Percentiles rank a stretch among this genome's conserved stretches.
Conservation (phyloP, 108 stramenopile genomes). For the Cylindrotheca fusiformis region DNA sequence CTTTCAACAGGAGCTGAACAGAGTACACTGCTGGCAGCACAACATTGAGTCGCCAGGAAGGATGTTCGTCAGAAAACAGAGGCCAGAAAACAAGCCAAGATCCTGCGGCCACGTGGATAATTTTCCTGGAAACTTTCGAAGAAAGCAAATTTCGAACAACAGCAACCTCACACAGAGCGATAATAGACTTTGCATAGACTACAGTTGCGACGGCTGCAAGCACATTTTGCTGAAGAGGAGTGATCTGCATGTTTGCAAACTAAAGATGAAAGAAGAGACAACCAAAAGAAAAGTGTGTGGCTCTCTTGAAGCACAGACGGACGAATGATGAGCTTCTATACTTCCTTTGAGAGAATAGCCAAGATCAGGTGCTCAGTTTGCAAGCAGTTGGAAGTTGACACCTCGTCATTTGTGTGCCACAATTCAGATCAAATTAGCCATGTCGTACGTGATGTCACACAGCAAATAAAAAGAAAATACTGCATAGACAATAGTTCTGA, state of each 20-base stretch:
- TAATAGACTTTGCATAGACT: conserved; percentile 6
- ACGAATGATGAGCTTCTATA: too few relatives aligned
- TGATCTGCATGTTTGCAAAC: neutral
- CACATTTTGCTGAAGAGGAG: conserved; percentile 3
- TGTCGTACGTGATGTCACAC: too few relatives aligned
- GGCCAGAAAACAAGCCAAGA: conserved; percentile 61
- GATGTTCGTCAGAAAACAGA: conserved; percentile 42
- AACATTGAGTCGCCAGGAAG: conserved; percentile 69
- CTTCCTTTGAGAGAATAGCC: too few relatives aligned
- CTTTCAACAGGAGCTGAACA: conserved; percentile 45
- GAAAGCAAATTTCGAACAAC: conserved; percentile 3
- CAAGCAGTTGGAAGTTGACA: too few relatives aligned
- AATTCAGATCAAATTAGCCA: too few relatives aligned
- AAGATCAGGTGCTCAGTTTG: too few relatives aligned
- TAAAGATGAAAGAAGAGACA: too few relatives aligned
- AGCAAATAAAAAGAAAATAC: too few relatives aligned
- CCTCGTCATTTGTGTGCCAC: too few relatives aligned
- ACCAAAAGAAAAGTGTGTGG: too few relatives aligned
- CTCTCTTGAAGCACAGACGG: too few relatives aligned
- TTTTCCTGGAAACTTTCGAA: conserved; percentile 33
- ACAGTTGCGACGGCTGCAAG: conserved; percentile 1
- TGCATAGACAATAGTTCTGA: too few relatives aligned
- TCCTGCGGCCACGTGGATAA: conserved; percentile 54
- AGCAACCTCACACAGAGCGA: conserved; percentile 12
- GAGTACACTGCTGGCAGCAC: conserved; percentile 51